Evolutionary conservation across 805 yeast species (phyloP).

Genomic region (Spathaspora passalidarum): DNA sequence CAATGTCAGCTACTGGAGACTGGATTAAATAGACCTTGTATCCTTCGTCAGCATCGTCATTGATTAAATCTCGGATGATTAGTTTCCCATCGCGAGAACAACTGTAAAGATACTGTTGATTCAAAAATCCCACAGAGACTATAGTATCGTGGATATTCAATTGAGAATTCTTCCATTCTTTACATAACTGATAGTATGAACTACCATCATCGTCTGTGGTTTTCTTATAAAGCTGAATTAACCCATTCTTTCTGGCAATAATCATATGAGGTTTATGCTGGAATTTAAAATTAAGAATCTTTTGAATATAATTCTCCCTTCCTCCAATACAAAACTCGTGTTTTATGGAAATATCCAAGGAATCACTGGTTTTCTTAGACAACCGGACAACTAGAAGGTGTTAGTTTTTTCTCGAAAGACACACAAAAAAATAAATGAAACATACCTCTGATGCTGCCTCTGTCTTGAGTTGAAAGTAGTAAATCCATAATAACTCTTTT

Average conservation of each 20-base stretch:
- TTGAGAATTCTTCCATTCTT: conserved; percentile 31
- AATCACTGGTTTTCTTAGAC: background rate
- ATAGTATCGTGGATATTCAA: conserved; percentile 21
- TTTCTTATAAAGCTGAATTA: conserved; percentile 27
- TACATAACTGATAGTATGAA: conserved; percentile 19
- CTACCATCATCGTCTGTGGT: background rate
- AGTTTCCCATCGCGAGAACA: conserved; percentile 34
- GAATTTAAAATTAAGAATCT: conserved; percentile 18
- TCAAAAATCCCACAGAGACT: conserved; percentile 22
- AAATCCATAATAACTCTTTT: conserved; percentile 10
- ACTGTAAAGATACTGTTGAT: conserved; percentile 27
- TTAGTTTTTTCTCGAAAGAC: too few relatives aligned
- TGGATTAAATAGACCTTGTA: conserved; percentile 23
- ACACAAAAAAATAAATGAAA: background rate
- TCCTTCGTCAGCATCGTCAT: conserved; percentile 32
- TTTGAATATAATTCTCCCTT: conserved; percentile 17
- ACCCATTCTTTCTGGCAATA: conserved; percentile 23
- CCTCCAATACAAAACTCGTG: conserved; percentile 1
- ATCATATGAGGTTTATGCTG: conserved; percentile 20
- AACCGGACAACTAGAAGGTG: conserved; percentile 1
- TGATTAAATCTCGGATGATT: conserved; percentile 31
- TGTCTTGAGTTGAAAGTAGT: conserved; percentile 15
- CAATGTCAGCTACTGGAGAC: conserved; percentile 22
- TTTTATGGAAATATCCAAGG: conserved; percentile 1
- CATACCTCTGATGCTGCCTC: conserved; percentile 20